Evolutionary conservation across 164 flowering plant species (phyloP), one percentile per base, ranked within the genome.

Genomic region (Paratinospora sagittata): DNA sequence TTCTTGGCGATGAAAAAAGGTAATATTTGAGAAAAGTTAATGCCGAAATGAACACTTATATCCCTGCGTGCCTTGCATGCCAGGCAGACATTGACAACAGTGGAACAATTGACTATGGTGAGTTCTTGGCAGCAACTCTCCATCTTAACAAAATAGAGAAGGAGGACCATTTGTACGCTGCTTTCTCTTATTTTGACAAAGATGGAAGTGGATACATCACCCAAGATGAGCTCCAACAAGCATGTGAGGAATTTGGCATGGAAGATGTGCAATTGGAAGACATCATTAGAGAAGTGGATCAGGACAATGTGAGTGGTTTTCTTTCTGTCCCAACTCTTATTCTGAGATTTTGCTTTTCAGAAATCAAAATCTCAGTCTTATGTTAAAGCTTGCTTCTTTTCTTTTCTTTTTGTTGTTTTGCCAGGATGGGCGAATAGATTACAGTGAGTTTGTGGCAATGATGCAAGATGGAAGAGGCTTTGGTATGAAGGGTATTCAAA

Each of bases 201-300:
- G 76, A 74, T 69, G 76, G 76, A 63, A 67, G 76, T 68, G 76
- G 76, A 47, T 68, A 63, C 36, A 68, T 74, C 76, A 74, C 76
- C 61, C 67, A 62, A 30, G 76, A 74, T 49, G 76, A 74, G 68
- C 76, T 74, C 52, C 76, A 74, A 74, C 72, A 68, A 72, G 76
- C 76, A 21, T 74, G 76, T 47, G 67, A 63, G 8, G 76, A 74
- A 34, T 68, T 74, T 57, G 76, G 72, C 37, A 34, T 74, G 39
- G 76, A 39, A 34, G 63, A 69, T 27, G 63, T 63, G 16, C 37
- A 3, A 21, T 63, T 74, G 21, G 72, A 69, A 34, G 76, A 74
- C 11, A 14, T 63, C 27, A 74, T 74, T 26, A 17, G 52, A 52
- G 76, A 74, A 74, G 72, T 49, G n/a, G 76, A 74, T 49, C 63